These are phyloP conservation scores for Funneliformis mosseae DNA, from an alignment of 192 early-diverging fungal genomes.

Conservation along the genomic window DNA sequence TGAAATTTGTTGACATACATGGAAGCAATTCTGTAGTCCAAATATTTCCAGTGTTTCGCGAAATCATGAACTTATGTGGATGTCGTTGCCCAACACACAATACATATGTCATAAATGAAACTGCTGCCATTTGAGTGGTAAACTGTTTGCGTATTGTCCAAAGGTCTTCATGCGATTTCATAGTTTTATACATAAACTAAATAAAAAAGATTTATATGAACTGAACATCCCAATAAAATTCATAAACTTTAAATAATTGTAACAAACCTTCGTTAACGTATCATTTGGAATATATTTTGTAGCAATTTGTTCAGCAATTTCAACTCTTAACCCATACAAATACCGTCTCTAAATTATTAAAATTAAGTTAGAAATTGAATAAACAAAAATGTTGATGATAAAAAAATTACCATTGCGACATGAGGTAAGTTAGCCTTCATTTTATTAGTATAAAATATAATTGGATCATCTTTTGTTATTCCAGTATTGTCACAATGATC, in stretches of 20 bases:
- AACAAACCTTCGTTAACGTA: slow-evolving; percentile 74
- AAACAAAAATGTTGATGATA: background rate
- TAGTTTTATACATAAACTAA: slow-evolving; percentile 71
- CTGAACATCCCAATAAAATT: background rate
- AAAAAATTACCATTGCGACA: background rate
- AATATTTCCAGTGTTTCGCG: slow-evolving; percentile 81
- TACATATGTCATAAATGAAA: slow-evolving; percentile 90
- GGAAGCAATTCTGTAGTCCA: slow-evolving; percentile 88
- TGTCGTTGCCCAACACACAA: slow-evolving; percentile 85
- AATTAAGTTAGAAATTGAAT: background rate
- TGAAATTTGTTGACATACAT: slow-evolving; percentile 41
- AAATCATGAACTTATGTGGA: slow-evolving; percentile 89
- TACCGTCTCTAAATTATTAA: background rate
- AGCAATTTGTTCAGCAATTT: slow-evolving; percentile 86
- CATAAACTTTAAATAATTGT: slow-evolving; percentile 1
- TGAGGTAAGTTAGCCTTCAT: slow-evolving; percentile 61
- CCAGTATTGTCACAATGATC: slow-evolving; percentile 73
- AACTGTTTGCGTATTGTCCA: slow-evolving; percentile 97
- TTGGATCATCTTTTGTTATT: slow-evolving; percentile 86
- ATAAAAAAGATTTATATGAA: background rate
- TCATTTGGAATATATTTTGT: slow-evolving; percentile 82
- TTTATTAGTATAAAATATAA: slow-evolving; percentile 76
- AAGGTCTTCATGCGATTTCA: slow-evolving; percentile 83
- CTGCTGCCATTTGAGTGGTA: slow-evolving; percentile 83
- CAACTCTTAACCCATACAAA: slow-evolving; percentile 75